These are phyloP conservation scores for Wickerhamomyces alni DNA, from an alignment of 805 yeast genomes.

Conservation along the genomic window DNA sequence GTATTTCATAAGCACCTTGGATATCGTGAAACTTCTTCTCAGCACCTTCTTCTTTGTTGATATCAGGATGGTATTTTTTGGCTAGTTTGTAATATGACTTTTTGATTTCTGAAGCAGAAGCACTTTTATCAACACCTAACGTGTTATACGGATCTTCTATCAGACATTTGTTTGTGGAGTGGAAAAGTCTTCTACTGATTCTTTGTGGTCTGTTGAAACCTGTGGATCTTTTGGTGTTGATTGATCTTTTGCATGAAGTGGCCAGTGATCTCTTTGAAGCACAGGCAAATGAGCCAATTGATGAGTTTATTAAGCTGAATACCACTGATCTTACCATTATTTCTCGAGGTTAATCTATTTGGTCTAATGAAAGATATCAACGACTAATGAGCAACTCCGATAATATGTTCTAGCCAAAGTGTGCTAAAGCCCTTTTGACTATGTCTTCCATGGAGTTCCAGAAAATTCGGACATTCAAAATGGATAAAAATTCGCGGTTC, in stretches of 20 bases:
- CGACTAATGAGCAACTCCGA: too few relatives aligned
- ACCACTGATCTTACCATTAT: background rate
- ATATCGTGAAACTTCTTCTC: slow-evolving; percentile 87
- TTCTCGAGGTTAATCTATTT: too few relatives aligned
- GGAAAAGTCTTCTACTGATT: slow-evolving; percentile 30
- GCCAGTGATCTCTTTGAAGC: background rate
- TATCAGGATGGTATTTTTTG: slow-evolving; percentile 93
- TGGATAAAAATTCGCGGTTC: background rate
- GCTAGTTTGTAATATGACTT: slow-evolving; percentile 93
- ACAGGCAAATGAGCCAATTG: background rate
- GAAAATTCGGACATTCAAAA: too few relatives aligned
- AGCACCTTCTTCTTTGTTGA: slow-evolving; percentile 85
- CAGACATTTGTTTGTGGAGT: slow-evolving; percentile 27
- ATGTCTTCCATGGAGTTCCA: too few relatives aligned
- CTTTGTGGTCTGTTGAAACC: background rate
- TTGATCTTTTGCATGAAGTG: too few relatives aligned
- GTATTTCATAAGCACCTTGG: slow-evolving; percentile 90
- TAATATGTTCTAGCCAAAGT: too few relatives aligned
- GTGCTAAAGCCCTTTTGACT: too few relatives aligned
- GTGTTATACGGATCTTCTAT: slow-evolving; percentile 74
- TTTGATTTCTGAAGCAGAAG: slow-evolving; percentile 81
- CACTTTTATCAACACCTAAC: slow-evolving; percentile 68
- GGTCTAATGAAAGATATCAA: too few relatives aligned
- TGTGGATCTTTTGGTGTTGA: background rate
- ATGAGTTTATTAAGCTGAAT: background rate